These are phyloP conservation scores for Trichosanthes truncata DNA, from an alignment of 306 rosid species.

Conservation along the genomic window DNA sequence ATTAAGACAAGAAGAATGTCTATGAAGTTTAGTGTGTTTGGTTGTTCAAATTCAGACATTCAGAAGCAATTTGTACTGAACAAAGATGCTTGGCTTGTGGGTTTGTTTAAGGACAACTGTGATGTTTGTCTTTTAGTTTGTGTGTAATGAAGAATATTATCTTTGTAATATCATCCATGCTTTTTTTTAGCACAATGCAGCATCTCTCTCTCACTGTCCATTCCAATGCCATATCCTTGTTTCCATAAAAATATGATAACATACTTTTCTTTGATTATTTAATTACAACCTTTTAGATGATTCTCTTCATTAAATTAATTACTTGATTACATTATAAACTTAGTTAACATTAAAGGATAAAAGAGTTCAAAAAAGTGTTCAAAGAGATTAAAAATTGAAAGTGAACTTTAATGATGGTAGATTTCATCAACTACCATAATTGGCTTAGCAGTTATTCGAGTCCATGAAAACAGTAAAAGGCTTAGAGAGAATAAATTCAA, in stretches of 20 bases:
- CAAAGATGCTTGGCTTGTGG: slow-evolving; percentile 3
- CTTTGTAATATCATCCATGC: not conserved
- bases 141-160: not conserved
- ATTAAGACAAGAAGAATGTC: slow-evolving; percentile 3
- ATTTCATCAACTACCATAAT: no score
- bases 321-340: not conserved
- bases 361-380: not conserved
- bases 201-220: not conserved
- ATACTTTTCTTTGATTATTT: not conserved
- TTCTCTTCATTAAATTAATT: not conserved
- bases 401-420: no score
- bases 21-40: not conserved
- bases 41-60: not conserved
- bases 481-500: no score
- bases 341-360: not conserved
- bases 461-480: no score
- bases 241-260: not conserved
- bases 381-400: no score
- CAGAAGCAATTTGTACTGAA: not conserved
- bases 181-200: not conserved
- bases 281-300: not conserved
- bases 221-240: not conserved
- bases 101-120: slow-evolving; percentile 5
- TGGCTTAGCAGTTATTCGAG: no score
- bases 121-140: not conserved